These are phyloP conservation scores for Quercus dentata DNA, from an alignment of 306 rosid species.

Conservation along the genomic window DNA sequence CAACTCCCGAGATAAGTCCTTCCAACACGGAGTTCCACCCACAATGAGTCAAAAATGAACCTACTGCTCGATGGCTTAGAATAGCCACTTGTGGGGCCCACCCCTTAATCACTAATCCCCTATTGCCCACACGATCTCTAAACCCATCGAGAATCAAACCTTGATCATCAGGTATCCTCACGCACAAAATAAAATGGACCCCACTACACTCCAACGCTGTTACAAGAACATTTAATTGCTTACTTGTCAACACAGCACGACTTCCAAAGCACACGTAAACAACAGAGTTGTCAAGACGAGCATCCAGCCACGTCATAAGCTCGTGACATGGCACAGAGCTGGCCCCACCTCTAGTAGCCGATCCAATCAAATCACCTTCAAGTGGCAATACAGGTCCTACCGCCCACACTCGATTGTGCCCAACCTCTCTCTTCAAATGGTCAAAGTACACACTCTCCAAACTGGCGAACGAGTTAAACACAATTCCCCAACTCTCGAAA, in stretches of 20 bases:
- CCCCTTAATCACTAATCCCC: slow-evolving; percentile 30
- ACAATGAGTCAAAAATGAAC: slow-evolving; percentile 44
- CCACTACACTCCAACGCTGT: slow-evolving; percentile 27
- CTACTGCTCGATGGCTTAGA: slow-evolving; percentile 36
- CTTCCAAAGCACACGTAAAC: slow-evolving; percentile 50
- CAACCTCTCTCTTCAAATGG: slow-evolving; percentile 22
- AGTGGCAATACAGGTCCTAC: slow-evolving; percentile 39
- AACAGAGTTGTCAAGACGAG: slow-evolving; percentile 2
- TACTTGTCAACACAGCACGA: slow-evolving; percentile 14
- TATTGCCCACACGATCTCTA: slow-evolving; percentile 10
- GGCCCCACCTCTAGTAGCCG: slow-evolving; percentile 15
- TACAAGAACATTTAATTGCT: slow-evolving; percentile 29
- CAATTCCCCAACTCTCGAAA: slow-evolving; percentile 27
- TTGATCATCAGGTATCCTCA: too few relatives aligned
- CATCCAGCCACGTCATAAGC: slow-evolving; percentile 32
- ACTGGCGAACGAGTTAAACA: slow-evolving; percentile 29
- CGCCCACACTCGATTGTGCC: slow-evolving; percentile 37
- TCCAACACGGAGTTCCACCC: slow-evolving; percentile 58
- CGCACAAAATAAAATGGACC: slow-evolving; percentile 19
- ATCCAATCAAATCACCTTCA: background rate
- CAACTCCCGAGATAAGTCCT: slow-evolving; percentile 30
- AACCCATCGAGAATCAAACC: background rate
- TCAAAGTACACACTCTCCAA: slow-evolving; percentile 27
- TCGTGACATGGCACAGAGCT: slow-evolving; percentile 7
- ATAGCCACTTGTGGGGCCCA: slow-evolving; percentile 49